Base-by-base conservation (phyloP, 2,329 filamentous ascomycete species). In the Cladophialophora exuberans region DNA sequence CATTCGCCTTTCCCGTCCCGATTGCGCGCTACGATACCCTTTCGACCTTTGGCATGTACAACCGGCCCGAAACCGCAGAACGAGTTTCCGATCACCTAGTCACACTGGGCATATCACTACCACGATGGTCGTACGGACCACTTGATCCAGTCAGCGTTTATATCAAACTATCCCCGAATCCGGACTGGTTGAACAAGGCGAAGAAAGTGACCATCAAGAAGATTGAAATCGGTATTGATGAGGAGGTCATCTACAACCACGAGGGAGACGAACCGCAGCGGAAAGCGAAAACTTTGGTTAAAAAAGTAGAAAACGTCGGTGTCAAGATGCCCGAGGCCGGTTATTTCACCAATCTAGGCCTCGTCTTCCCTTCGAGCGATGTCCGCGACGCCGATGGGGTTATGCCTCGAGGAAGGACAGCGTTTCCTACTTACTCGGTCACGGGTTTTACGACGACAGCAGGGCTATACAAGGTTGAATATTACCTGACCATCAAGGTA, bases 21-120 rank as follows among this genome's bases (percentile, higher is more conserved):
- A 84, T 99, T 64, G 85, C 90, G 63, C 83, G 94, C 69, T 99
- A 97, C 76, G 94, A 99, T 72, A 99, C 93, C 1, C 79, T 99
- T 44, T 97, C 92, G 36, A 97, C 94, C 1, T 99, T 99, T 75
- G 94, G 94, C 73, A 97, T 97, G 94, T 99, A 97, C 78, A 97
- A 97, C 74, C 87, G 91, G 51, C 93, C 92, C 13, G 93, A 97
- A 72, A 88, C 88, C 56, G 90, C 90, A 52, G 88, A 95, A 66
- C 84, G 86, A 57, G 89, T 91, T 26, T 85, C 88, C 47, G 94
- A 97, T 75, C 94, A 96, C 71, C 77, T 97, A 51, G 90, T 97
- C 57, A 95, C 90, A 6, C 78, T 97, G 51, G 90, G 89, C 41
- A 96, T 97, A 64, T 96, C 91, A 58, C 79, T 99, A 62, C 93